These are phyloP conservation scores for Sesbania bispinosa DNA, from an alignment of 306 rosid genomes.

Conservation along the genomic window DNA sequence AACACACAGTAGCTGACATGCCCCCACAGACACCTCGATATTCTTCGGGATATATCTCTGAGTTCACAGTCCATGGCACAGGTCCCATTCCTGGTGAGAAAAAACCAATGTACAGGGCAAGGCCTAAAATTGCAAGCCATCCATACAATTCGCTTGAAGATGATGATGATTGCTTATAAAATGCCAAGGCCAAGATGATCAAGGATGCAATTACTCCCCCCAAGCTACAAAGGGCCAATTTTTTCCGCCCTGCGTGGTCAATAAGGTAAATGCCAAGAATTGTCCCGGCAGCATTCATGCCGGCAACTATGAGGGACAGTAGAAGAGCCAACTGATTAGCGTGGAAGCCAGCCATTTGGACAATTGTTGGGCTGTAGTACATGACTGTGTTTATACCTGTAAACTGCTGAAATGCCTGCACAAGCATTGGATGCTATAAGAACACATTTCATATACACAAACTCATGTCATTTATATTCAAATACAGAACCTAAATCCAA, in stretches of 20 bases:
- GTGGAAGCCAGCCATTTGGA: conserved; percentile 85
- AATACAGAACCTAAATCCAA: neutral
- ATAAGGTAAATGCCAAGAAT: conserved; percentile 80
- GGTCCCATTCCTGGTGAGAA: conserved; percentile 97
- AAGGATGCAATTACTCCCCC: conserved; percentile 65
- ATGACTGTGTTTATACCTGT: conserved; percentile 93
- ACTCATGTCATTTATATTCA: neutral
- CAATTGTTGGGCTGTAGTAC: conserved; percentile 98
- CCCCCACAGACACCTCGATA: conserved; percentile 89
- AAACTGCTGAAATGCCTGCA: conserved; percentile 90
- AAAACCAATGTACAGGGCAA: conserved; percentile 65
- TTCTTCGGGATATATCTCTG: conserved; percentile 91
- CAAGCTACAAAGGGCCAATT: conserved; percentile 72
- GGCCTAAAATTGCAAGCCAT: conserved; percentile 65
- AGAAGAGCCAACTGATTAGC: conserved; percentile 77
- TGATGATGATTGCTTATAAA: conserved; percentile 46
- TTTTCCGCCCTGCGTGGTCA: conserved; percentile 68
- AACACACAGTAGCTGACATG: conserved; percentile 85
- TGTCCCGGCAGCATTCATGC: conserved; percentile 79
- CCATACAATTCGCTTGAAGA: conserved; percentile 49
- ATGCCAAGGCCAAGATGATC: conserved; percentile 50
- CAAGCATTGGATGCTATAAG: conserved; percentile 27
- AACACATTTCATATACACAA: neutral
- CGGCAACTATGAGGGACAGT: conserved; percentile 77
- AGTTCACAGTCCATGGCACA: conserved; percentile 90